phyloP scores from a whole-genome alignment of 306 rosid genomes.

The Pyrus pyrifolia region DNA sequence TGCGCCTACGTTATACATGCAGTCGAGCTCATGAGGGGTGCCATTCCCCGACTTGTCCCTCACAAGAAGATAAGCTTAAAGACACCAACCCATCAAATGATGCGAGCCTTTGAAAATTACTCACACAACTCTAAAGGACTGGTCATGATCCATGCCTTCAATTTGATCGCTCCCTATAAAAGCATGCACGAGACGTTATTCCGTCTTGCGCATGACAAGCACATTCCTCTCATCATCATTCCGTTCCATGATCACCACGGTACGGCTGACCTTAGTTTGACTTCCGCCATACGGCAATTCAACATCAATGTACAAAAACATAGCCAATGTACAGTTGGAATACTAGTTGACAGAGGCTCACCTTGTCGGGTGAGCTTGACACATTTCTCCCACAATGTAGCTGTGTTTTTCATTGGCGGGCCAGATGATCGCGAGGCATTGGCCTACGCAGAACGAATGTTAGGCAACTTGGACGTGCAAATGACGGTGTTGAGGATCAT shows the following conservation, averaged over 20 bases:
- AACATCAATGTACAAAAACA: conserved; percentile 53
- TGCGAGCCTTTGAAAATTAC: conserved; percentile 38
- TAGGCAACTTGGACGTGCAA: not conserved
- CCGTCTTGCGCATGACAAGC: conserved; percentile 26
- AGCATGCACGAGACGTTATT: conserved; percentile 46
- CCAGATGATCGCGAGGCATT: conserved; percentile 64
- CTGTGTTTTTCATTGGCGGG: conserved; percentile 62
- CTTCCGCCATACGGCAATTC: conserved; percentile 36
- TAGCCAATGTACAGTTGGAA: conserved; percentile 75
- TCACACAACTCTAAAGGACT: conserved; percentile 30
- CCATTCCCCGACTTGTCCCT: conserved; percentile 44
- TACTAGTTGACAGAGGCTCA: conserved; percentile 50
- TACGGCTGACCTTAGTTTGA: conserved; percentile 26
- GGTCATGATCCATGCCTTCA: conserved; percentile 19
- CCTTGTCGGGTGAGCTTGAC: conserved; percentile 22
- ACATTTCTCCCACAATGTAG: conserved; percentile 28
- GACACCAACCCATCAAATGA: conserved; percentile 15
- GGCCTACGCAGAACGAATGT: conserved; percentile 54
- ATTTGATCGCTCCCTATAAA: conserved; percentile 45
- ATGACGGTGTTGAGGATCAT: not conserved
- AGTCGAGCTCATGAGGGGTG: conserved; percentile 46
- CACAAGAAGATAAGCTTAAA: too few relatives aligned
- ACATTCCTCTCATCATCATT: conserved; percentile 47
- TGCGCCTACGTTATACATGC: conserved; percentile 42
- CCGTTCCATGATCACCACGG: conserved; percentile 46